These are phyloP conservation scores for Emericellopsis cladophorae DNA, from an alignment of 2,329 filamentous ascomycete genomes.

Conservation along the genomic window DNA sequence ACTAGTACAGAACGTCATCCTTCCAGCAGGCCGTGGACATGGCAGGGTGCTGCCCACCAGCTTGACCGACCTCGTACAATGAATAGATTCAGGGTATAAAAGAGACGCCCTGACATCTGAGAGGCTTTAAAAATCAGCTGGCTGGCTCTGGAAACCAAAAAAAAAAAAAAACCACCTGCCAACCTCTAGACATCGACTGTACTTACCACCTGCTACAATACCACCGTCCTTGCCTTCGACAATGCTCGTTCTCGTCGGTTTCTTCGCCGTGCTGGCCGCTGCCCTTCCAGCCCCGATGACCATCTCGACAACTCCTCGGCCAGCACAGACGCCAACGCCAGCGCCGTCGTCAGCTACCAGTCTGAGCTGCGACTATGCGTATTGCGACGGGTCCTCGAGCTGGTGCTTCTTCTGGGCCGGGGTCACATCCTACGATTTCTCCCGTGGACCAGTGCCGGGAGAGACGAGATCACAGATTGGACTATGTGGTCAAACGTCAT, in stretches of 20 bases:
- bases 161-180: no score
- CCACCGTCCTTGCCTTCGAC: not conserved
- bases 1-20: no score
- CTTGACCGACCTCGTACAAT: no score
- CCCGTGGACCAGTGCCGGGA: slow-evolving; percentile 19
- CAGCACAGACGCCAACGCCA: not conserved
- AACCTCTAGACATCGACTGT: no score
- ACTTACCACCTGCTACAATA: not conserved
- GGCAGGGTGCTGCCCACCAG: no score
- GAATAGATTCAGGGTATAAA: no score
- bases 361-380: slow-evolving; percentile 18
- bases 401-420: slow-evolving; percentile 27
- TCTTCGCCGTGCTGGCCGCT: not conserved
- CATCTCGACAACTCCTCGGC: not conserved
- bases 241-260: not conserved
- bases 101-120: no score
- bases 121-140: no score
- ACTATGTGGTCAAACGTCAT: slow-evolving; percentile 7
- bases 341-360: not conserved
- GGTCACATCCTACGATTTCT: slow-evolving; percentile 19
- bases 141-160: no score
- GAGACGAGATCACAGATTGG: slow-evolving; percentile 20
- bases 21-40: no score
- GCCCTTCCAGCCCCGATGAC: not conserved
- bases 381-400: slow-evolving; percentile 18